Evolutionary conservation across 2,329 filamentous ascomycete genomes (phyloP).

Genomic region (Xylariaceae sp.): DNA sequence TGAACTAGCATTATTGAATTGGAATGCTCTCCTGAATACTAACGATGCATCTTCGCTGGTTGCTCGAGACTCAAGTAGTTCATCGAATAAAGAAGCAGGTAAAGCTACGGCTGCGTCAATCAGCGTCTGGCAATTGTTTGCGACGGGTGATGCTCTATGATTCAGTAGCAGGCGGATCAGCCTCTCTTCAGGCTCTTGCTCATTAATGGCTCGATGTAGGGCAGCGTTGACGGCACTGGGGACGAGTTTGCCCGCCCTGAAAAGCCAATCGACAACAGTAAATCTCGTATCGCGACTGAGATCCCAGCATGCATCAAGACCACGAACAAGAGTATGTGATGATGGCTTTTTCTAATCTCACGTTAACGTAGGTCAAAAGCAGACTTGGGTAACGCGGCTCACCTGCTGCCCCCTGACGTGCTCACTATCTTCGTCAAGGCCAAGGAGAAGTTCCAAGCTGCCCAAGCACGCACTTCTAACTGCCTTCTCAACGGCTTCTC

Average conservation of each 20-base stretch:
- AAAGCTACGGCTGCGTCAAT: slow-evolving; percentile 45
- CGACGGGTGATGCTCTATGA: slow-evolving; percentile 49
- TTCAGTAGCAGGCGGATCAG: slow-evolving; percentile 46
- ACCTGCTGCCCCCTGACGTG: slow-evolving; percentile 37
- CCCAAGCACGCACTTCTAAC: slow-evolving; percentile 48
- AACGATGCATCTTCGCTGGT: slow-evolving; percentile 42
- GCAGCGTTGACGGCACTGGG: slow-evolving; percentile 49
- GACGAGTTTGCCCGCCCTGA: slow-evolving; percentile 47
- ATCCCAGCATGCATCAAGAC: slow-evolving; percentile 52
- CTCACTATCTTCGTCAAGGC: slow-evolving; percentile 40
- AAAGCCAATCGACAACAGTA: slow-evolving; percentile 46
- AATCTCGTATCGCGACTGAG: slow-evolving; percentile 47
- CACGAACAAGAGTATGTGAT: slow-evolving; percentile 44
- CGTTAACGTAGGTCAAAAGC: slow-evolving; percentile 5
- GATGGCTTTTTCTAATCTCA: slow-evolving; percentile 43
- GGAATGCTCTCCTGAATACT: slow-evolving; percentile 45
- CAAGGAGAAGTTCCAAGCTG: slow-evolving; percentile 50
- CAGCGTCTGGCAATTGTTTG: slow-evolving; percentile 50
- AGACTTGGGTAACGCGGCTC: background rate
- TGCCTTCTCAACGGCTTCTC: slow-evolving; percentile 53
- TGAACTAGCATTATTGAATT: slow-evolving; percentile 35
- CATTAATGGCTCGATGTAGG: slow-evolving; percentile 50
- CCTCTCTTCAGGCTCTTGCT: slow-evolving; percentile 46
- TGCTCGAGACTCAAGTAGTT: slow-evolving; percentile 42
- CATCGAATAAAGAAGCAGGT: slow-evolving; percentile 37